Evolutionary conservation across 768 basidiomycete genomes (phyloP).

Genomic region (Lentinus tigrinus): DNA sequence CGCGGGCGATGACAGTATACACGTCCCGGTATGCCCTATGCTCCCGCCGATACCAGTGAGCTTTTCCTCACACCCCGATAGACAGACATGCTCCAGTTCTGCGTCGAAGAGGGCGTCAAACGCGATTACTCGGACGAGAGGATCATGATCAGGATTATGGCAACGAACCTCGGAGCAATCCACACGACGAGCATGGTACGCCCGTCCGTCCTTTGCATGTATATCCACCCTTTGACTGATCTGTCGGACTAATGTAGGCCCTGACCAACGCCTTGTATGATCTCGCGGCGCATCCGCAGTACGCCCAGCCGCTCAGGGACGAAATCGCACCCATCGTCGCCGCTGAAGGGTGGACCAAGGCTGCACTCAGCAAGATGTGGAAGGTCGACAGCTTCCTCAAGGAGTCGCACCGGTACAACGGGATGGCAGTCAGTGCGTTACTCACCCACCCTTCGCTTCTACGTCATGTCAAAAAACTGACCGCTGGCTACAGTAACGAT

Average conservation of each 20-base stretch:
- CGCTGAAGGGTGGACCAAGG: slow-evolving; percentile 32
- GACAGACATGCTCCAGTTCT: slow-evolving; percentile 47
- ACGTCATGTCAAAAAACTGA: neutral
- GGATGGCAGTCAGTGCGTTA: slow-evolving; percentile 17
- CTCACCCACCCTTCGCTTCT: neutral
- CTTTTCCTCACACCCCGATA: no score
- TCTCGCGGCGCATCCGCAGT: slow-evolving; percentile 28
- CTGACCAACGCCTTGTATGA: slow-evolving; percentile 28
- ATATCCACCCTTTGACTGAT: no score
- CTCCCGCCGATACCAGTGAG: no score
- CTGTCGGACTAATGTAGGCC: no score
- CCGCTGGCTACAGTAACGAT: slow-evolving; percentile 23
- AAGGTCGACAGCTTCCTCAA: slow-evolving; percentile 37
- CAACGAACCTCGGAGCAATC: slow-evolving; percentile 33
- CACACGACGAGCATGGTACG: slow-evolving; percentile 30
- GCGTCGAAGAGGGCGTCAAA: slow-evolving; percentile 34
- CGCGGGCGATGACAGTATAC: slow-evolving; percentile 24
- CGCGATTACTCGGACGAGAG: slow-evolving; percentile 22
- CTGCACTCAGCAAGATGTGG: slow-evolving; percentile 27
- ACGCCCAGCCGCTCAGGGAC: slow-evolving; percentile 28
- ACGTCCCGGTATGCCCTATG: slow-evolving; percentile 31
- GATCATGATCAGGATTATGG: slow-evolving; percentile 28
- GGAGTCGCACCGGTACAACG: slow-evolving; percentile 28
- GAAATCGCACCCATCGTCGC: slow-evolving; percentile 30
- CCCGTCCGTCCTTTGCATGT: no score